Conservation (phyloP, 2,329 filamentous ascomycete species). For the Fusarium continuum region DNA sequence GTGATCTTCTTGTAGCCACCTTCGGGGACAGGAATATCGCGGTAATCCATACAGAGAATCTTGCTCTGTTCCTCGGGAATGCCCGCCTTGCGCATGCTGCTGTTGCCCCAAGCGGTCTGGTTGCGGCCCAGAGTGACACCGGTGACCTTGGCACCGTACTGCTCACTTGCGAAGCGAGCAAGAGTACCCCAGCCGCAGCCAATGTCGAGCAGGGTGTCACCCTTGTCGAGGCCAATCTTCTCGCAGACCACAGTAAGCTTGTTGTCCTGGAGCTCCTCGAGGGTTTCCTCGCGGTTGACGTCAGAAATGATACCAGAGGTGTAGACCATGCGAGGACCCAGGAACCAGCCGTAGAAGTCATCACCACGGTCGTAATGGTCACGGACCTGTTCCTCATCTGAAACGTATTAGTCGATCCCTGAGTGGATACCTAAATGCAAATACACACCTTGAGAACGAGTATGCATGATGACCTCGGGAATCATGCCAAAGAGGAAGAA, state of each 20-base stretch:
- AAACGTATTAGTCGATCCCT: constrained; percentile 14
- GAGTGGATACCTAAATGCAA: background rate
- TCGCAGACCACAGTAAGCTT: constrained; percentile 95
- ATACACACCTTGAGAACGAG: constrained; percentile 75
- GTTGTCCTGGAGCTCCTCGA: constrained; percentile 98
- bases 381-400: constrained; percentile 92
- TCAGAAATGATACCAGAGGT: constrained; percentile 95
- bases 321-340: constrained; percentile 98
- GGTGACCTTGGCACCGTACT: constrained; percentile 86
- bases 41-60: constrained; percentile 96
- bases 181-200: constrained; percentile 99
- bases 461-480: constrained; percentile 92
- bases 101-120: constrained; percentile 97
- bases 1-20: constrained; percentile 88
- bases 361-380: constrained; percentile 98
- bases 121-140: constrained; percentile 96
- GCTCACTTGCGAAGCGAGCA: constrained; percentile 88
- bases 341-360: constrained; percentile 98
- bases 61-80: constrained; percentile 88
- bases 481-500: constrained; percentile 89
- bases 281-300: constrained; percentile 83
- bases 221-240: constrained; percentile 86
- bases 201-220: constrained; percentile 89
- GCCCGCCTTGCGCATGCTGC: constrained; percentile 81
- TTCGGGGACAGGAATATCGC: constrained; percentile 84